Conservation (phyloP, 331 rosid genomes). For the Rhamnella rubrinervis region DNA sequence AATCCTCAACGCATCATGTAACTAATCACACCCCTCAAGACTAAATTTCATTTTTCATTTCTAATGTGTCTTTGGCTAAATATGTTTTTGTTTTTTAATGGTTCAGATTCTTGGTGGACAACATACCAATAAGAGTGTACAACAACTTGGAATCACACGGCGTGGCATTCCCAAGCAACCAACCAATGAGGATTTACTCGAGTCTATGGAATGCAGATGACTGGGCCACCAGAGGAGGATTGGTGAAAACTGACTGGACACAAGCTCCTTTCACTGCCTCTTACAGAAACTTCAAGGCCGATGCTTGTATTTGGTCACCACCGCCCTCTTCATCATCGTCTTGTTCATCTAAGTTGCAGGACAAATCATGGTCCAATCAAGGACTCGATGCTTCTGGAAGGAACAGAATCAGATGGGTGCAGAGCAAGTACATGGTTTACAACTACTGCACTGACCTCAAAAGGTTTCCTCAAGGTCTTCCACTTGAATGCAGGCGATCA, state of each 20-base stretch:
- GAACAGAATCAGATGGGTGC: slow-evolving; percentile 37
- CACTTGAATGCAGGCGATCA: slow-evolving; percentile 48
- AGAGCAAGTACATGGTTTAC: slow-evolving; percentile 37
- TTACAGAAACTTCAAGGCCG: slow-evolving; percentile 44
- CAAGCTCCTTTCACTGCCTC: slow-evolving; percentile 64
- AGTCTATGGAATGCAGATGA: slow-evolving; percentile 77
- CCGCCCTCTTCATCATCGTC: not conserved
- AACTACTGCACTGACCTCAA: slow-evolving; percentile 51
- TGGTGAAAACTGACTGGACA: slow-evolving; percentile 58
- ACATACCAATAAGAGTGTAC: slow-evolving; percentile 60
- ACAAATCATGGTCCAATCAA: slow-evolving; percentile 13
- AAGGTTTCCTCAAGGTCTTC: slow-evolving; percentile 62
- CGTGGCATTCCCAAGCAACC: slow-evolving; percentile 49
- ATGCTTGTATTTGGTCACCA: slow-evolving; percentile 36
- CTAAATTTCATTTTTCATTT: no score
- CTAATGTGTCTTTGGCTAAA: not conserved
- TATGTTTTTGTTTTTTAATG: not conserved
- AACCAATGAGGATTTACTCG: slow-evolving; percentile 66
- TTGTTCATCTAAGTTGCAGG: slow-evolving; percentile 17
- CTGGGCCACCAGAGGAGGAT: slow-evolving; percentile 82
- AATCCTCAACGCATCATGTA: slow-evolving; percentile 47
- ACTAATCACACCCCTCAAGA: not conserved
- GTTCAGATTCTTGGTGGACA: slow-evolving; percentile 63
- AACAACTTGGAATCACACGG: slow-evolving; percentile 43
- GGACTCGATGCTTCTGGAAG: slow-evolving; percentile 27